Base-by-base conservation (phyloP, 345 rosid species). In the Raphanus sativus region DNA sequence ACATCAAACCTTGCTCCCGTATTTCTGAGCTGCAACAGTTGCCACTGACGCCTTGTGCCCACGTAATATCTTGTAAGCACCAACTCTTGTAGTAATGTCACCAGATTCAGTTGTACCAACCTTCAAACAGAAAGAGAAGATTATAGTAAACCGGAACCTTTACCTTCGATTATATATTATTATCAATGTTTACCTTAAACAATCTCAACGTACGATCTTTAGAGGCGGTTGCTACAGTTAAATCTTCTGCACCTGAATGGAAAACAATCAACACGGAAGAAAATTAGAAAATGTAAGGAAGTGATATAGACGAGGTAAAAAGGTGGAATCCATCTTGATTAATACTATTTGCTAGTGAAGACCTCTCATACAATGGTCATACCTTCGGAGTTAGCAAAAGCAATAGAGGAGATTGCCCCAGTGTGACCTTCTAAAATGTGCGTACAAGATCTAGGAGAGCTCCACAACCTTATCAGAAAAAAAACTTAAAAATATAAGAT, bases 11-110 rank as follows among this genome's bases (percentile, higher is more conserved):
- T 90, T 87, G 83, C 81, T 85, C 71, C 97, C 93, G 3, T 87
- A 81, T 63, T 84, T 69, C 66, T 83, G 85, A 25, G 90, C 85
- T 61, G 91, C 89, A 80, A 96, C 90, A 77, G 91, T 91, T 71
- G 89, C 91, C 28, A 96, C 94, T 59, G 99, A 84, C 17, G 94
- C 89, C 83, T 76, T 93, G 83, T 95, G 99, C 67, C 98, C 97
- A 45, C 86, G 82, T 80, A 96, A 85, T 75, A 90, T 81, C 82
- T 90, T 96, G 86, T 81, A 96, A 25, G 96, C 87, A 60, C 84
- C 85, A 68, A 89, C 78, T 80, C 59, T 91, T 63, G 80, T 69
- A 65, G 87, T 83, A 68, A 81, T 28, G 75, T 86, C 78, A 32
- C 28, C 71, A 11, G 83, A 71, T 71, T 82, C 87, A 71, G 79